These are phyloP conservation scores for Lactarius quietus DNA, from an alignment of 768 basidiomycete genomes.

Conservation along the genomic window DNA sequence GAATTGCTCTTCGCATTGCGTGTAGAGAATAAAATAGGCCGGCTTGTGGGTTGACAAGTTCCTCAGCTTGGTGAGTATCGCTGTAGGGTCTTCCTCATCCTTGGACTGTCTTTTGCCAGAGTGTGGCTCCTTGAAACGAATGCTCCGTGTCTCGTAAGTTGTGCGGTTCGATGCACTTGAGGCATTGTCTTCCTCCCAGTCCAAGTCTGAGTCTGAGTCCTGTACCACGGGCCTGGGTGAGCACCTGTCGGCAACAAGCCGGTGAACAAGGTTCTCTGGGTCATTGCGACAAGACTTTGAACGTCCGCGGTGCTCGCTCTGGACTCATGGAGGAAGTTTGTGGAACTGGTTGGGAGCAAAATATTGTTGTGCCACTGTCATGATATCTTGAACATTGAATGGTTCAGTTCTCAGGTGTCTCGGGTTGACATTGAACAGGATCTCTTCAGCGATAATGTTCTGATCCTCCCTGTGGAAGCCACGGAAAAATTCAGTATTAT, in stretches of 20 bases:
- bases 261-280: too few species aligned
- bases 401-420: neutral
- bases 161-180: too few species aligned
- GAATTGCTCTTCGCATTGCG: neutral
- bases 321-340: neutral
- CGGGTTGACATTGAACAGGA: neutral
- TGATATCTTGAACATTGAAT: neutral
- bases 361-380: neutral
- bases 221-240: fast-evolving
- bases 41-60: neutral
- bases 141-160: neutral
- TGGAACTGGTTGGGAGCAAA: neutral
- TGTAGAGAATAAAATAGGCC: neutral
- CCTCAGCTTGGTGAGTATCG: neutral
- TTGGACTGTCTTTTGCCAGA: fast-evolving
- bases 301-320: too few species aligned
- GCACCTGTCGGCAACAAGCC: too few species aligned
- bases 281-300: too few species aligned
- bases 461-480: neutral
- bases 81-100: neutral
- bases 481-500: neutral
- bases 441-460: neutral
- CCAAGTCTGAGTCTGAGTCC: too few species aligned
- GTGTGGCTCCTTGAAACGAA: neutral
- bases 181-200: too few species aligned